phyloP scores from a whole-genome alignment of 2,329 filamentous ascomycete genomes.

The Phialocephala subalpina region DNA sequence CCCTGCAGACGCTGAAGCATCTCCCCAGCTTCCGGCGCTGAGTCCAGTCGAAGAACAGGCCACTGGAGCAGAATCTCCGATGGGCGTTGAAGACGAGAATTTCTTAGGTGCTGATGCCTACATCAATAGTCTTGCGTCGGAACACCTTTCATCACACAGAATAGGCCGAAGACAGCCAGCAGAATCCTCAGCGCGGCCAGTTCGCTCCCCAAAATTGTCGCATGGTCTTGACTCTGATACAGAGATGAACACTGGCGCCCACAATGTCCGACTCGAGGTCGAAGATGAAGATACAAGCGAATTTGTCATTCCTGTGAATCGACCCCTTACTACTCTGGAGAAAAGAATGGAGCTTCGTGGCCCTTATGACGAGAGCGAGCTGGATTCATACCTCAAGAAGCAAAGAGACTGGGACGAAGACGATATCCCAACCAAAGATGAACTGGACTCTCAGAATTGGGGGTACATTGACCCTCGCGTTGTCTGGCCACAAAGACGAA shows the following conservation, averaged over 20 bases:
- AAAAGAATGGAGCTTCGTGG: neutral
- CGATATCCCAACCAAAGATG: slow-evolving; percentile 15
- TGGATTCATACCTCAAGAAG: slow-evolving; percentile 23
- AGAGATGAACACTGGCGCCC: neutral
- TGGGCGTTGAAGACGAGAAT: neutral
- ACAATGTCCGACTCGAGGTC: neutral
- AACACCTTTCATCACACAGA: slow-evolving; percentile 8
- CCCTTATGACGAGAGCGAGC: slow-evolving; percentile 13
- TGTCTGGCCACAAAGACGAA: slow-evolving; percentile 52
- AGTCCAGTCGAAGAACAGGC: neutral
- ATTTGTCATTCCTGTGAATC: neutral
- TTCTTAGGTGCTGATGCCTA: slow-evolving; percentile 3
- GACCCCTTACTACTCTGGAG: neutral
- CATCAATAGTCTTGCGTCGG: slow-evolving; percentile 10
- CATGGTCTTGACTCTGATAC: neutral
- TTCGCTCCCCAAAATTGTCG: neutral
- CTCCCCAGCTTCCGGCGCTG: neutral
- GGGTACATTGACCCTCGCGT: slow-evolving; percentile 59
- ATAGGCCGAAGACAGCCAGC: neutral
- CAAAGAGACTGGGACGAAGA: slow-evolving; percentile 16
- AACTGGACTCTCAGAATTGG: slow-evolving; percentile 47
- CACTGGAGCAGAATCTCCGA: neutral
- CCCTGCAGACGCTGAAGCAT: neutral
- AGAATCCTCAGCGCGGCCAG: neutral
- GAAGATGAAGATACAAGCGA: slow-evolving; percentile 2